phyloP scores from a whole-genome alignment of 1,139 yeast species.

The Pichia sp. region DNA sequence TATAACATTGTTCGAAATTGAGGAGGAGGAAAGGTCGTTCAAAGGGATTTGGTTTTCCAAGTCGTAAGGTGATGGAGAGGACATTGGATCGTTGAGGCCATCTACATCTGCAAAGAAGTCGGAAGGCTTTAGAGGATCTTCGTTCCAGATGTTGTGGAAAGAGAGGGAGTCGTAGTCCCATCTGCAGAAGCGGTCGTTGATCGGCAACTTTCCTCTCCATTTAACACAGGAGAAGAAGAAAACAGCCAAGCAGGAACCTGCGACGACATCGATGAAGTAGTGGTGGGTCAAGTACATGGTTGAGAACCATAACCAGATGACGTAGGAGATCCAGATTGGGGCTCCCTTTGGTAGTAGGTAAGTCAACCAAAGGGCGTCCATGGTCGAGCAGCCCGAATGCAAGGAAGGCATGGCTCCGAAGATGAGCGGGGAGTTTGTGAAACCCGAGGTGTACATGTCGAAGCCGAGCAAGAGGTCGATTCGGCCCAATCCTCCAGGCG shows the following conservation, averaged over 20 bases:
- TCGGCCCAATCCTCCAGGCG: slow-evolving; percentile 94
- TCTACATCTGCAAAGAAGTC: slow-evolving; percentile 3
- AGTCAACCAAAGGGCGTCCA: slow-evolving; percentile 83
- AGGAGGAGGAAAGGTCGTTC: slow-evolving; percentile 8
- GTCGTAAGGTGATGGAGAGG: slow-evolving; percentile 4
- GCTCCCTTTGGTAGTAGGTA: slow-evolving; percentile 70
- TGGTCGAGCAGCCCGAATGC: slow-evolving; percentile 91
- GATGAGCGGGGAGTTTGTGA: slow-evolving; percentile 84
- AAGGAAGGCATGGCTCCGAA: slow-evolving; percentile 96
- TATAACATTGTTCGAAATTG: slow-evolving; percentile 5
- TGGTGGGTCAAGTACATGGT: slow-evolving; percentile 97
- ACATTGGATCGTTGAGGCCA: slow-evolving; percentile 1
- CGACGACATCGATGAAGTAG: slow-evolving; percentile 86
- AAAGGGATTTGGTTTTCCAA: slow-evolving; percentile 15
- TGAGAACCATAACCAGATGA: slow-evolving; percentile 95
- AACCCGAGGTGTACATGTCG: slow-evolving; percentile 82
- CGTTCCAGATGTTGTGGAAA: slow-evolving; percentile 19
- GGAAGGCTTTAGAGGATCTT: slow-evolving; percentile 21
- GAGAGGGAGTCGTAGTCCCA: slow-evolving; percentile 63
- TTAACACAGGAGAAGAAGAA: slow-evolving; percentile 24
- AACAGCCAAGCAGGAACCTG: slow-evolving; percentile 46
- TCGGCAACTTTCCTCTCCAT: slow-evolving; percentile 25
- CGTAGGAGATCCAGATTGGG: slow-evolving; percentile 68
- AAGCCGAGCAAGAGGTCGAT: slow-evolving; percentile 78
- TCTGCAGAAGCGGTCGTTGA: slow-evolving; percentile 58